Evolutionary conservation across 2,329 filamentous ascomycete genomes (phyloP), one percentile per base, ranked within the genome.

Genomic region (Neoarthrinium moseri): DNA sequence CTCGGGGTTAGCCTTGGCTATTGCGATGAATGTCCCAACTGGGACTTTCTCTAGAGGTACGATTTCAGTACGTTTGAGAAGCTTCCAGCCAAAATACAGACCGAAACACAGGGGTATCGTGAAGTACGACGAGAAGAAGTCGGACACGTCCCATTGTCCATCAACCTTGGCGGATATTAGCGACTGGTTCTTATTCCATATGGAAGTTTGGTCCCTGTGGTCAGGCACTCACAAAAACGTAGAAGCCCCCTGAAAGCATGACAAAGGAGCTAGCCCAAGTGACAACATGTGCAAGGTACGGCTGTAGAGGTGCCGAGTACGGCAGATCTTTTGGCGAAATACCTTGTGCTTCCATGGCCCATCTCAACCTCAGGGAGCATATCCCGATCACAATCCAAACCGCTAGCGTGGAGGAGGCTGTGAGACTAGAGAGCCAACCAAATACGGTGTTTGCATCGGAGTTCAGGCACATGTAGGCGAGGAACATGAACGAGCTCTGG

Each of bases 71-170:
- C 39, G 38, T 20, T 24, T 30, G 24, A 39, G 8, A 36, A 33
- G 27, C 44, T 57, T 57, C 35, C 50, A 56, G 13, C 52, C 52
- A 22, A 53, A 46, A 23, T 55, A 57, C 13, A 55, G 36, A 5
- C 41, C 17, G 13, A 53, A 18, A 21, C 52, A 44, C 20, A 57
- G 42, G 23, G 53, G 53, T 13, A 57, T 55, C 39, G 51, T 71
- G 24, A 68, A 66, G 56, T 75, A 75, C 52, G 69, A 63, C 12
- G 61, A 51, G 20, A 58, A 43, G 26, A 58, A 58, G 4, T 52
- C 63, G 6, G 55, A 55, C 7, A 42, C 52, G 17, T 52, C 49
- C 66, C 67, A 74, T 1, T 66, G 68, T 15, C 65, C 49, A 11
- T 55, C 37, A 12, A 40, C 37, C 37, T n/a, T 40, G 15, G 20